Evolutionary conservation across 2,329 filamentous ascomycete genomes (phyloP).

Genomic region (Mycosphaerelloides madeirae): DNA sequence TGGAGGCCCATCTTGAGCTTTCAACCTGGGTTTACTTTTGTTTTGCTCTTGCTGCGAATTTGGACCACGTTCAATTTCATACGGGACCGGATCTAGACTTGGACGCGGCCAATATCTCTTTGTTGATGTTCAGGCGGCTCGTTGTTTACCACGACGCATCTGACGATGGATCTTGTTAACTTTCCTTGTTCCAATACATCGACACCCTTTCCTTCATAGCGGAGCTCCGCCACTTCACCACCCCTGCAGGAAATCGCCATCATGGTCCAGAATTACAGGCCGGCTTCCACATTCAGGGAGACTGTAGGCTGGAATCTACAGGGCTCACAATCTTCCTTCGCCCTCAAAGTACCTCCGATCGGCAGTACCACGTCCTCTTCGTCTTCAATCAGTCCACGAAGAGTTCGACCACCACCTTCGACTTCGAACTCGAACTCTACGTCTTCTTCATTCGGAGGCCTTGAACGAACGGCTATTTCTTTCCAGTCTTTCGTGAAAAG

Average conservation of each 20-base stretch:
- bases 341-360: constrained; percentile 10
- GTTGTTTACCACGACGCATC: neutral
- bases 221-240: too few relatives aligned
- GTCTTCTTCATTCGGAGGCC: constrained; percentile 19
- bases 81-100: too few relatives aligned
- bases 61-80: too few relatives aligned
- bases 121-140: neutral
- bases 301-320: constrained; percentile 20
- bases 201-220: neutral
- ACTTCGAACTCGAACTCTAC: constrained; percentile 14
- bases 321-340: constrained; percentile 1
- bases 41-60: too few relatives aligned
- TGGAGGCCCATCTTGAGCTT: neutral
- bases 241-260: too few relatives aligned
- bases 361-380: constrained; percentile 9
- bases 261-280: constrained; percentile 26
- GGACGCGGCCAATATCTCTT: neutral
- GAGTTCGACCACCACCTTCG: constrained; percentile 7
- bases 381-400: constrained; percentile 5
- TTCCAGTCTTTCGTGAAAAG: constrained; percentile 31
- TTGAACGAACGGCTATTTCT: constrained; percentile 27
- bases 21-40: neutral
- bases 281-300: constrained; percentile 19
- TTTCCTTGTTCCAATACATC: constrained; percentile 6
- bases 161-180: neutral